A percentile compares a stretch with the other conserved stretches of the same genome.
Conservation (phyloP, 305 asterid species). For the Rubia peregrina region DNA sequence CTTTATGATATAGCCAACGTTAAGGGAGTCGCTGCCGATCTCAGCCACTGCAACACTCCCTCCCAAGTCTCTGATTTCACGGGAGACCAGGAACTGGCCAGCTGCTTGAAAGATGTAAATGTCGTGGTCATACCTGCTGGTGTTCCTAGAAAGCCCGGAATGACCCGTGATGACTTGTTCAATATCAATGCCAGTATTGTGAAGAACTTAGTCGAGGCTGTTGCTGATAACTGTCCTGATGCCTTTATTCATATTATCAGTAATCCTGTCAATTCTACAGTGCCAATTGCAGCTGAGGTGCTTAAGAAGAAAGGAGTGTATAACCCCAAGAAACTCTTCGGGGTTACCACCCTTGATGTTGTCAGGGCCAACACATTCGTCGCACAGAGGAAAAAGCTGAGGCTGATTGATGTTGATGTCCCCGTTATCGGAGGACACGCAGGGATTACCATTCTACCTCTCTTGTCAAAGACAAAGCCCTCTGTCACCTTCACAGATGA, state of each 20-base stretch:
- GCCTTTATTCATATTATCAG: slow-evolving; percentile 26
- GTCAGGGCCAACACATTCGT: slow-evolving; percentile 28
- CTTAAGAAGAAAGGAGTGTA: slow-evolving; percentile 23
- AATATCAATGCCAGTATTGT: slow-evolving; percentile 29
- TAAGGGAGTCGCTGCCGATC: slow-evolving; percentile 27
- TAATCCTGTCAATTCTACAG: slow-evolving; percentile 27
- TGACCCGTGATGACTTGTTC: slow-evolving; percentile 33
- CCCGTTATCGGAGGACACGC: slow-evolving; percentile 45
- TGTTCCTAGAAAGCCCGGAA: slow-evolving; percentile 31
- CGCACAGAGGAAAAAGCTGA: slow-evolving; percentile 23
- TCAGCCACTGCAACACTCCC: slow-evolving; percentile 28
- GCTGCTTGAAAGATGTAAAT: slow-evolving; percentile 25
- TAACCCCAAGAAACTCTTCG: slow-evolving; percentile 23
- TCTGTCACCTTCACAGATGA: slow-evolving; percentile 31
- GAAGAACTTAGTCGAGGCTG: slow-evolving; percentile 22
- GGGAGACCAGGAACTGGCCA: slow-evolving; percentile 20
- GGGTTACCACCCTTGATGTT: slow-evolving; percentile 26
- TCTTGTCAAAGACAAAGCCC: slow-evolving; percentile 30
- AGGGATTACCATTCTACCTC: slow-evolving; percentile 36
- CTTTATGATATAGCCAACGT: slow-evolving; percentile 28
- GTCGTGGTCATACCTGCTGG: slow-evolving; percentile 33
- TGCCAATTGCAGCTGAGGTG: slow-evolving; percentile 27
- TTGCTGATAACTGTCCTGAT: slow-evolving; percentile 25
- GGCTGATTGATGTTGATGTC: slow-evolving; percentile 34
- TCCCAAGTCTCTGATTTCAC: slow-evolving; percentile 23